Evolutionary conservation across 2,329 filamentous ascomycete species (phyloP).

Genomic region (Chrysosphaeria jannelii): DNA sequence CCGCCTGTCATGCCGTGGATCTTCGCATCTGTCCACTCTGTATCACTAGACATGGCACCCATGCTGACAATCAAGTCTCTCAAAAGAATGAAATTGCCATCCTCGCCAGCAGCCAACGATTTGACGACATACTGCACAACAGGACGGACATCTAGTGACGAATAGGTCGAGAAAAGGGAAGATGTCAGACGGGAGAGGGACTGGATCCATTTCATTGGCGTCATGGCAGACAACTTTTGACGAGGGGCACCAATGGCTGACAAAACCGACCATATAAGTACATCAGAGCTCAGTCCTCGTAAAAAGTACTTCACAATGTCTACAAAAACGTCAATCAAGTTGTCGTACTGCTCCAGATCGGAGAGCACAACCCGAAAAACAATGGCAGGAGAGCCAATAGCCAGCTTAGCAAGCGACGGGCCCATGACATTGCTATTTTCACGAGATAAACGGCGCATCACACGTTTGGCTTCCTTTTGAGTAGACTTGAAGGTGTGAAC

Average conservation of each 20-base stretch:
- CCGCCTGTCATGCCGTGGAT: conserved; percentile 72
- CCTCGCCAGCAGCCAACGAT: conserved; percentile 48
- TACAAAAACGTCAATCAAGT: conserved; percentile 80
- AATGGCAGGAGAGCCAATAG: conserved; percentile 64
- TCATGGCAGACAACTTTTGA: conserved; percentile 29
- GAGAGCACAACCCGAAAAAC: conserved; percentile 72
- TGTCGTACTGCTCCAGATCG: conserved; percentile 82
- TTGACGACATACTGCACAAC: conserved; percentile 72
- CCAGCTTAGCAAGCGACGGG: conserved; percentile 69
- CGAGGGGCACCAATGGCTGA: conserved; percentile 34
- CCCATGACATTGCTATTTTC: conserved; percentile 71
- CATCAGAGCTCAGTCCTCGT: conserved; percentile 77
- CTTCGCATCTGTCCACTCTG: conserved; percentile 69
- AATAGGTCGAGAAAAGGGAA: conserved; percentile 64
- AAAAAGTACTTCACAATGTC: conserved; percentile 85
- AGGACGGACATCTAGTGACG: conserved; percentile 53
- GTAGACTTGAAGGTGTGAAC: conserved; percentile 49
- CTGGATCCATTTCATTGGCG: conserved; percentile 54
- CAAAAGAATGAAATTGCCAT: conserved; percentile 71
- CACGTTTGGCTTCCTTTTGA: conserved; percentile 49
- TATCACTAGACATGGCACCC: conserved; percentile 70
- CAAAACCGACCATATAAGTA: conserved; percentile 75
- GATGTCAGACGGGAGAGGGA: conserved; percentile 77
- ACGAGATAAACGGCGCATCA: conserved; percentile 68
- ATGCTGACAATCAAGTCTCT: conserved; percentile 76